phyloP scores from a whole-genome alignment of 495 filamentous ascomycete species.

The Neurospora discreta region DNA sequence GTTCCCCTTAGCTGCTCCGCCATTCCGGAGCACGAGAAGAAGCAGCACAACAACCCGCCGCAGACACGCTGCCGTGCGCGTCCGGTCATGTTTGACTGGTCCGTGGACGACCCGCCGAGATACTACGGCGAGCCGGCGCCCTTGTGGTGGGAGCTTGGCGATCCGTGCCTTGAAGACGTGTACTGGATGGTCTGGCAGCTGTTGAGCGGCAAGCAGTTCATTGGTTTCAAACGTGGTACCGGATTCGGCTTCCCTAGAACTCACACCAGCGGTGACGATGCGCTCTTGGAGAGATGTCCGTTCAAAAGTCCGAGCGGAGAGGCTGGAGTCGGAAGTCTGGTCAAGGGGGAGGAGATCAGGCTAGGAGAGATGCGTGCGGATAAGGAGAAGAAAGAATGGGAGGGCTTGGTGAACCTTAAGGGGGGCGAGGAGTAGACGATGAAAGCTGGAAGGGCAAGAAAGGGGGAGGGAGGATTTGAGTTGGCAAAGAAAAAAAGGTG shows the following conservation, averaged over 20 bases:
- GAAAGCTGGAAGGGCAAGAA: background rate
- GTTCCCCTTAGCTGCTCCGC: background rate
- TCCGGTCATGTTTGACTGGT: slow-evolving; percentile 6
- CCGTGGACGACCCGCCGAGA: background rate
- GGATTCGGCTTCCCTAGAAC: slow-evolving; percentile 11
- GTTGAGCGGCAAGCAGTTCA: slow-evolving; percentile 9
- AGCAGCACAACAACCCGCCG: slow-evolving; percentile 1
- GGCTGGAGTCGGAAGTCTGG: background rate
- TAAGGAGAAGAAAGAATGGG: background rate
- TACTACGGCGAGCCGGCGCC: slow-evolving; percentile 11
- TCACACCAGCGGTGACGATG: background rate
- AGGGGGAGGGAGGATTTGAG: background rate
- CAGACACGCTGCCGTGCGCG: slow-evolving; percentile 2
- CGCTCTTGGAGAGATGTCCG: slow-evolving; percentile 3
- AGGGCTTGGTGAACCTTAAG: background rate
- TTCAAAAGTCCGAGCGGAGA: slow-evolving; percentile 11
- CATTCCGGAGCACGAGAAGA: background rate
- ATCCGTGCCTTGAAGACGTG: slow-evolving; percentile 18
- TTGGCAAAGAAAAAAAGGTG: background rate
- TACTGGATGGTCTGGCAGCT: slow-evolving; percentile 18
- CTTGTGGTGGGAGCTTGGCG: slow-evolving; percentile 11
- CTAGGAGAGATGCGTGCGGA: background rate
- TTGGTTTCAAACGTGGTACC: slow-evolving; percentile 10
- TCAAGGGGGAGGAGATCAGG: background rate
- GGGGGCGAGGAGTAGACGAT: background rate